Base-by-base conservation (phyloP, 371 early-diverging fungal species). In the Funneliformis caledonium region DNA sequence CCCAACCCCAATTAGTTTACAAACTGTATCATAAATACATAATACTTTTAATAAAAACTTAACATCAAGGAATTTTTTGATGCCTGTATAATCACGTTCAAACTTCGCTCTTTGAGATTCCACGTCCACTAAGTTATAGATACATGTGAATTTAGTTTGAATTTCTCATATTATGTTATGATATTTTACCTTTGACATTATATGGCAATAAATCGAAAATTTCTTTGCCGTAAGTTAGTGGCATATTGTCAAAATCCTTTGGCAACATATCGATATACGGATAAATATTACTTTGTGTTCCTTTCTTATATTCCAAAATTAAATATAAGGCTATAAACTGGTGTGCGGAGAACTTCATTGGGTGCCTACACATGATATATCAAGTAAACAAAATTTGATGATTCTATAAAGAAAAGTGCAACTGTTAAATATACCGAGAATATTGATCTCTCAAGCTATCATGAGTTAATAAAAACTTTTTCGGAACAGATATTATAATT, bases 181-280 rank as follows among this genome's bases (percentile, higher is more conserved):
- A 56, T 26, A n/a, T 45, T 22, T 43, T 77, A 77, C 77, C 77
- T 77, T 64, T 64, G n/a, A 77, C 26, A 62, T 62, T 47, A 22
- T 62, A 14, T 26, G 77, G 77, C 5, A 77, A 19, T 0, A 77
- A 64, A n/a, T 77, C 65, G 33, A 77, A 73, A 6, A 73, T 8
- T 56, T 77, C 47, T 9, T 19, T 33, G 26, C 45, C 65, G 16
- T 42, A 62, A 59, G 3, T 37, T 31, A 73, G 19, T 56, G 74
- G 52, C 26, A 77, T n/a, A n/a, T 11, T 43, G 22, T 64, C 61
- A 77, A 77, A 77, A 42, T 64, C 45, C 26, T 77, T 64, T 22
- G 77, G 77, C 43, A 77, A 47, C 65, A 77, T 48, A 64, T 61
- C n/a, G 7, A 77, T 62, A 77, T 77, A 77, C 9, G 43, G 31